Evolutionary conservation across 352 stramenopile species (phyloP), one percentile per base, ranked within the genome.

Genomic region (Phytophthora melonis): DNA sequence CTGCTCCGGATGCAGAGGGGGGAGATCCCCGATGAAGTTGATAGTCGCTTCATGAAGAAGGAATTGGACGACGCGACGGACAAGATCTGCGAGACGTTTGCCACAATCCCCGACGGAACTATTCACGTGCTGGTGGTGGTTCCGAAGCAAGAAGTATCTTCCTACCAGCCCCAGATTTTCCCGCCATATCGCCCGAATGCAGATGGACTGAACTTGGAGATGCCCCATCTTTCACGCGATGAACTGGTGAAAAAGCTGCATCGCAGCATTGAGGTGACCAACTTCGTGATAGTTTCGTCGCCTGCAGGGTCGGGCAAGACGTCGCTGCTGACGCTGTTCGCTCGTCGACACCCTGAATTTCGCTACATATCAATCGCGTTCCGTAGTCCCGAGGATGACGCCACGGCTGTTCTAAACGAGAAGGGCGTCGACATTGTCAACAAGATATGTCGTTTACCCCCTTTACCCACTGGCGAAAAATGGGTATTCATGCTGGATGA

Each of bases 151-250:
- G 32, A 39, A 39, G 32, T 39, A 10, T 39, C 32, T 19, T 32
- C 9, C 36, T 39, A 55, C 5, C 34, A 3, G 27, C n/a, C n/a
- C 19, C 27, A 70, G 11, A 70, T 45, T 47, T 64, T 53, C 9
- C 43, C 41, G 30, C 7, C 21, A 7, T 47, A 14, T 64, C 55
- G 32, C 58, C 27, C 63, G 13, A 14, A 54, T 64, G 5, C 10
- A 30, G 55, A 64, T 8, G 63, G 63, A 58, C 27, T 70, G 16
- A 52, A 70, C 59, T 18, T 64, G 45, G 5, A 54, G 16, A 18
- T 23, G 6, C 63, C 54, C 34, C 63, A 70, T 11, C 63, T 70
- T 59, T 59, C 63, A 59, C 63, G 63, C 0, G 63, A 70, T 59
- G 63, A 3, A 52, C 16, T 70, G 39, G 55, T 70, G 2, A 1